These are phyloP conservation scores for Ceratocystis ficicola DNA, from an alignment of 2,329 filamentous ascomycete species.

Conservation along the genomic window DNA sequence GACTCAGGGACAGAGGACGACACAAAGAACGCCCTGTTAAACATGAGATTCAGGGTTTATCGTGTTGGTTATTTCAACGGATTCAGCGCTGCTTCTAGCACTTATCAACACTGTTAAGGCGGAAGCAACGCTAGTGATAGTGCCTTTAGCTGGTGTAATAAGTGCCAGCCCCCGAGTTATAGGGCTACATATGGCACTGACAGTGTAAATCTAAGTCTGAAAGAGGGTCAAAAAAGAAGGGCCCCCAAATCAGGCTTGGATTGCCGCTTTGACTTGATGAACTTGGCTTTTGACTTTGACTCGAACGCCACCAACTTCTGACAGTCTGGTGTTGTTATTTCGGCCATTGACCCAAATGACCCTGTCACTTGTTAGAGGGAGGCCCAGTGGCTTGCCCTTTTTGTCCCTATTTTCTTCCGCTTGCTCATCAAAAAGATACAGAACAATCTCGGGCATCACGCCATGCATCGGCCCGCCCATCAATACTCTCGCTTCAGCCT, in stretches of 20 bases:
- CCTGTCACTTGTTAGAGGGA: background rate
- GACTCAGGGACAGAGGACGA: background rate
- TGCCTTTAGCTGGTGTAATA: background rate
- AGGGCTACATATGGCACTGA: background rate
- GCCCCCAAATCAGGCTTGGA: background rate
- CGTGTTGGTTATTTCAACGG: background rate
- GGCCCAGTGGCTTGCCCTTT: background rate
- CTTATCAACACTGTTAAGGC: too few species aligned
- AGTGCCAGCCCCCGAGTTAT: background rate
- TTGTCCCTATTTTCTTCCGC: background rate
- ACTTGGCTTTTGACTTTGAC: background rate
- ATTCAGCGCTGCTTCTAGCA: background rate
- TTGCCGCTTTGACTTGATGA: background rate
- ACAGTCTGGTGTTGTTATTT: background rate
- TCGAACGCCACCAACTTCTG: slow-evolving; percentile 9
- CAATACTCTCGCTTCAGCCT: slow-evolving; percentile 2
- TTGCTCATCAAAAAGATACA: background rate
- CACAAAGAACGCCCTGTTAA: background rate
- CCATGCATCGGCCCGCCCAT: slow-evolving; percentile 10
- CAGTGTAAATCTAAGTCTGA: slow-evolving; percentile 1
- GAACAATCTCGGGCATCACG: background rate
- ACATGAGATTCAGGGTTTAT: background rate
- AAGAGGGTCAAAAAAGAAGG: background rate
- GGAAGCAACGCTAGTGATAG: too few species aligned
- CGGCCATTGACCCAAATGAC: background rate